Conservation (phyloP, 2,329 filamentous ascomycete genomes). For the Mariannaea sp. region DNA sequence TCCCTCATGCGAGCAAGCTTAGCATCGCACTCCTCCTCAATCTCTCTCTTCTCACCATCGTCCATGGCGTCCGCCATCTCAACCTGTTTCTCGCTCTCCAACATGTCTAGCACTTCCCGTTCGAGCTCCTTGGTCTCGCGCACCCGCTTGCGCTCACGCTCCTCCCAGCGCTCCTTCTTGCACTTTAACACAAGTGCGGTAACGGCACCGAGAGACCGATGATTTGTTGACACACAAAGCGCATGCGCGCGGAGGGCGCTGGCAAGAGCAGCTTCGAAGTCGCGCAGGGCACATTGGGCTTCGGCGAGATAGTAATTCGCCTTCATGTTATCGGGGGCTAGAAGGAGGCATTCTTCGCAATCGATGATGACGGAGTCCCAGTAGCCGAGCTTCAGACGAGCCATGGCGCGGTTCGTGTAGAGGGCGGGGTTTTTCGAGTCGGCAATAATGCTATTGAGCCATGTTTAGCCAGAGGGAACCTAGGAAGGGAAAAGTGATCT, state of each 20-base stretch:
- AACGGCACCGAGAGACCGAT: conserved; percentile 71
- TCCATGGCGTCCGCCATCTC: conserved; percentile 47
- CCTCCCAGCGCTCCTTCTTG: conserved; percentile 87
- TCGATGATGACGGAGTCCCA: conserved; percentile 80
- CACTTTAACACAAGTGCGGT: conserved; percentile 76
- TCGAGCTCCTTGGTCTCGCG: conserved; percentile 64
- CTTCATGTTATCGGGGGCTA: conserved; percentile 73
- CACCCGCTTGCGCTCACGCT: conserved; percentile 65
- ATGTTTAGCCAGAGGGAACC: not conserved
- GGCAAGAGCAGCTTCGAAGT: conserved; percentile 71
- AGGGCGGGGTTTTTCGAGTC: conserved; percentile 78
- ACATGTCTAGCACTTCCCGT: conserved; percentile 58
- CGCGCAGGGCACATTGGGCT: conserved; percentile 71
- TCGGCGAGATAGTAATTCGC: conserved; percentile 83
- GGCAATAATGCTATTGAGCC: conserved; percentile 66
- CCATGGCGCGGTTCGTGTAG: conserved; percentile 89
- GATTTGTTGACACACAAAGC: conserved; percentile 65
- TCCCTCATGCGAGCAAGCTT: conserved; percentile 52
- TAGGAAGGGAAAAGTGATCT: not conserved
- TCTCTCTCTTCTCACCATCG: conserved; percentile 54
- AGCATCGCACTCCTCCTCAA: conserved; percentile 51
- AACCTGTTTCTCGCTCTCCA: conserved; percentile 54
- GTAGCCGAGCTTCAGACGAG: conserved; percentile 72
- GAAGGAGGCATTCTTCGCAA: conserved; percentile 73
- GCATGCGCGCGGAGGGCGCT: conserved; percentile 75